These are phyloP conservation scores for Cutaneotrichosporon sp. DNA, from an alignment of 1,284 basidiomycete species.

Conservation along the genomic window DNA sequence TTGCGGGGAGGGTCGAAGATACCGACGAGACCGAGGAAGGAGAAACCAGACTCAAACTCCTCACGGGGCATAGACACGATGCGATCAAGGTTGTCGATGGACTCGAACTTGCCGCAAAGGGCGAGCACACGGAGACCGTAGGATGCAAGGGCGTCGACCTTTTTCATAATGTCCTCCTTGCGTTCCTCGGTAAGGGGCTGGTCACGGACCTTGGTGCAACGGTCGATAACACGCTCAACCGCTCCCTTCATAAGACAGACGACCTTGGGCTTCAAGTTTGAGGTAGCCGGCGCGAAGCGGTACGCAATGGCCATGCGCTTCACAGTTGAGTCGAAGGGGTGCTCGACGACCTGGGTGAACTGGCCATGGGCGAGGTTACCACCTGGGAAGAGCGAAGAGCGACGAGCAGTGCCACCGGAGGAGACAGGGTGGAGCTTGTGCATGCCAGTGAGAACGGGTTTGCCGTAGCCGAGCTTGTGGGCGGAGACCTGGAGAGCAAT, in stretches of 20 bases:
- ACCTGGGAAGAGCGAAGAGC: conserved; percentile 9
- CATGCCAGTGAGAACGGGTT: conserved; percentile 45
- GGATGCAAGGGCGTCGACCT: conserved; percentile 55
- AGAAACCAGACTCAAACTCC: conserved; percentile 58
- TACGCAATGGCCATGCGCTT: conserved; percentile 61
- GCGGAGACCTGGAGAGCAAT: conserved; percentile 63
- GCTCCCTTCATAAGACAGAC: conserved; percentile 57
- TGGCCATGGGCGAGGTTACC: conserved; percentile 6
- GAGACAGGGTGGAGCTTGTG: conserved; percentile 7
- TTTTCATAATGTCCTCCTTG: conserved; percentile 51
- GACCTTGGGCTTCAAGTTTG: conserved; percentile 14
- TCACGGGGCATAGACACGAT: conserved; percentile 50
- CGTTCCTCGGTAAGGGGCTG: conserved; percentile 26
- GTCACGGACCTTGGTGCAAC: conserved; percentile 50
- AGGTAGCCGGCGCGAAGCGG: conserved; percentile 27
- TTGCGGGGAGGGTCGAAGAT: conserved; percentile 65
- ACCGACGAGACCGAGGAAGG: conserved; percentile 61
- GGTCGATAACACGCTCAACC: conserved; percentile 59
- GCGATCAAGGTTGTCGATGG: conserved; percentile 43
- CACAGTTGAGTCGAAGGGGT: conserved; percentile 60
- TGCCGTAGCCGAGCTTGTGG: conserved; percentile 52
- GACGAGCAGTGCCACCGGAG: conserved; percentile 10
- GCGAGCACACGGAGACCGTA: conserved; percentile 56
- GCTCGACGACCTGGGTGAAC: conserved; percentile 49
- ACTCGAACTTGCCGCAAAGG: conserved; percentile 49